Evolutionary conservation across 768 basidiomycete genomes (phyloP), one percentile per base, ranked within the genome.

Genomic region (Lactarius deliciosus): DNA sequence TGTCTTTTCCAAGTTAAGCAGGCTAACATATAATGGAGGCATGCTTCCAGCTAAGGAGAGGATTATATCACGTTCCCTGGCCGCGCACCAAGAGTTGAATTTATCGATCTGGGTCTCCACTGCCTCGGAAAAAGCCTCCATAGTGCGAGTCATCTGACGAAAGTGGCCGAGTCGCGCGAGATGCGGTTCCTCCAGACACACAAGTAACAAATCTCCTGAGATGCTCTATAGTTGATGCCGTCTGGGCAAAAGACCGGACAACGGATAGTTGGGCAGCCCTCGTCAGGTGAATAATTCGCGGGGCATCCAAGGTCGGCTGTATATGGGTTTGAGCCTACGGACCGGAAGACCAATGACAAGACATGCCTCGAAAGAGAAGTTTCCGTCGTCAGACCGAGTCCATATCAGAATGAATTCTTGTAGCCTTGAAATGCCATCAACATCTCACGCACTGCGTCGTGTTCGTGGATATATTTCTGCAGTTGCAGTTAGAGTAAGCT

Each of bases 41-140:
- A 79, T 80, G 5, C 77, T 64, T 1, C 89, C 88, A 10, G 77
- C 80, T 61, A 79, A 75, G 2, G 89, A 85, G n/a, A 78, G 78
- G 74, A 84, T 86, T 58, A 94, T 88, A 0, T 79, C 78, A 71
- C 88, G 86, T 75, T 94, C 92, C 64, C 79, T 80, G 16, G 73
- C 74, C 1, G 91, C 85, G 73, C 91, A 92, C 90, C 91, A 94
- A 7, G 71, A 73, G 63, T 90, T 83, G 67, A 94, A 85, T 5
- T 68, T 68, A 25, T 79, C 81, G 4, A 92, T 76, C 63, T 90
- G 85, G 25, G 77, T 70, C 66, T 86, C 85, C 56, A 93, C 77
- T 0, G 90, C 91, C 63, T 92, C 90, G 1, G 89, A 85, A 73
- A 92, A 92, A 0, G 92, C 92, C 74, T 94, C 90, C n/a, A 91